Evolutionary conservation across 2,329 filamentous ascomycete species (phyloP).

Genomic region (Verticillium tricorpus): DNA sequence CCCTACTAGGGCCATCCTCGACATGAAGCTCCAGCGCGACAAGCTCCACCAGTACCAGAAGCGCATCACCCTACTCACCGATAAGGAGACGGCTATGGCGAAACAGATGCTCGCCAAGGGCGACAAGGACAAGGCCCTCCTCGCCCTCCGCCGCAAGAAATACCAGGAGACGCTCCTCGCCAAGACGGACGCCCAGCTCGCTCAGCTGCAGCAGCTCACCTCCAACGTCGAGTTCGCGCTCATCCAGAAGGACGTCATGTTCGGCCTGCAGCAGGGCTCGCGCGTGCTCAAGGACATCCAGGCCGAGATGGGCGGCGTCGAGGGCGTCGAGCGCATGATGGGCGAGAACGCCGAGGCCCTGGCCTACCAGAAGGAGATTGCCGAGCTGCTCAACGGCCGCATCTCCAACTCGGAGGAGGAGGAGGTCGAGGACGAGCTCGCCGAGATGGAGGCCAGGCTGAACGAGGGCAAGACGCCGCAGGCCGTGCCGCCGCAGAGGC

Average conservation of each 20-base stretch:
- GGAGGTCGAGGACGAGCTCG: conserved; percentile 93
- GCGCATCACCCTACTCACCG: conserved; percentile 79
- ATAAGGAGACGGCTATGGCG: conserved; percentile 82
- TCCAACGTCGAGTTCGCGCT: conserved; percentile 90
- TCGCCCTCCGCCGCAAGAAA: conserved; percentile 90
- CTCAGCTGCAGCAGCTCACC: conserved; percentile 84
- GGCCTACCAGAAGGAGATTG: conserved; percentile 92
- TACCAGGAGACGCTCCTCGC: conserved; percentile 87
- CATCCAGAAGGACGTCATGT: conserved; percentile 94
- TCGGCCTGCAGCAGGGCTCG: conserved; percentile 87
- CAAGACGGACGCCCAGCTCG: conserved; percentile 91
- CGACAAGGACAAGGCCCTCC: conserved; percentile 75
- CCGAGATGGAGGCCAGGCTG: conserved; percentile 58
- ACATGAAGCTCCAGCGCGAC: conserved; percentile 96
- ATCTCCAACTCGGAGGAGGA: conserved; percentile 96
- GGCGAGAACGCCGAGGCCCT: conserved; percentile 86
- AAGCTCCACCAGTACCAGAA: conserved; percentile 95
- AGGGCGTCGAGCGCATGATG: conserved; percentile 92
- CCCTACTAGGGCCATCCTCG: conserved; percentile 76
- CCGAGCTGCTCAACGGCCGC: conserved; percentile 79
- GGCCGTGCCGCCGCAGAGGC: conserved; percentile 2
- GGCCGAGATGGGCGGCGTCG: conserved; percentile 90
- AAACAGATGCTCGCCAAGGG: conserved; percentile 74
- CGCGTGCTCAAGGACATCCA: conserved; percentile 87
- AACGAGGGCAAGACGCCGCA: conserved; percentile 7